Percentiles rank a stretch among this genome's conserved stretches.
phyloP scores from a whole-genome alignment of 2,329 filamentous ascomycete genomes.

The Xylaria sp. region DNA sequence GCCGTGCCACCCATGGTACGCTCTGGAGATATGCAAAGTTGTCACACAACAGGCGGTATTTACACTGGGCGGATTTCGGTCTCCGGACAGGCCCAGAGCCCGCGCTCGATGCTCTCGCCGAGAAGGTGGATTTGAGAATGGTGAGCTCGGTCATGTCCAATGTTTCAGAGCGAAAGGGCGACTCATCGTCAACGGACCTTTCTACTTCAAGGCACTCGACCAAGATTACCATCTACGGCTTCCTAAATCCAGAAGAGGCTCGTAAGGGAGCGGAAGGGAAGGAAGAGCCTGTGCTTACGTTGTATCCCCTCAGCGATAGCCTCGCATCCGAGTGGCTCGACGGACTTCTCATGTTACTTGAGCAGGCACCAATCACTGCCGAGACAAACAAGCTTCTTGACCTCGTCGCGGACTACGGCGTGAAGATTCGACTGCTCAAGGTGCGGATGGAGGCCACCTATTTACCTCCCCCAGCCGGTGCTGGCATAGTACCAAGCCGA shows the following conservation, averaged over 20 bases:
- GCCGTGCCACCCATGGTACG: slow-evolving; percentile 59
- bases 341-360: slow-evolving; percentile 91
- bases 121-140: slow-evolving; percentile 86
- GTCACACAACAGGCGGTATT: slow-evolving; percentile 88
- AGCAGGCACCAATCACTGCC: slow-evolving; percentile 95
- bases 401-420: slow-evolving; percentile 86
- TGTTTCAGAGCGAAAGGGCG: slow-evolving; percentile 70
- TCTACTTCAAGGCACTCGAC: slow-evolving; percentile 67
- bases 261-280: slow-evolving; percentile 55
- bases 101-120: slow-evolving; percentile 75
- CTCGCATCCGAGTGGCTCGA: slow-evolving; percentile 97
- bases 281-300: slow-evolving; percentile 82
- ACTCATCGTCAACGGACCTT: slow-evolving; percentile 49
- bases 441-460: slow-evolving; percentile 84
- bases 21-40: slow-evolving; percentile 87
- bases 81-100: slow-evolving; percentile 73
- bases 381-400: slow-evolving; percentile 92
- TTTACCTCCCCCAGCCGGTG: slow-evolving; percentile 73
- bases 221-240: slow-evolving; percentile 92
- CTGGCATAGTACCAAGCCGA: slow-evolving; percentile 80
- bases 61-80: slow-evolving; percentile 91
- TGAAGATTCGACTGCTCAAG: slow-evolving; percentile 93
- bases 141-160: slow-evolving; percentile 96
- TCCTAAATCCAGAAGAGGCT: slow-evolving; percentile 58
- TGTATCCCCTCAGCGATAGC: slow-evolving; percentile 83